A percentile compares a stretch with the other conserved stretches of the same genome.
phyloP scores from a whole-genome alignment of 768 basidiomycete species.

The Amanita fuliginea region DNA sequence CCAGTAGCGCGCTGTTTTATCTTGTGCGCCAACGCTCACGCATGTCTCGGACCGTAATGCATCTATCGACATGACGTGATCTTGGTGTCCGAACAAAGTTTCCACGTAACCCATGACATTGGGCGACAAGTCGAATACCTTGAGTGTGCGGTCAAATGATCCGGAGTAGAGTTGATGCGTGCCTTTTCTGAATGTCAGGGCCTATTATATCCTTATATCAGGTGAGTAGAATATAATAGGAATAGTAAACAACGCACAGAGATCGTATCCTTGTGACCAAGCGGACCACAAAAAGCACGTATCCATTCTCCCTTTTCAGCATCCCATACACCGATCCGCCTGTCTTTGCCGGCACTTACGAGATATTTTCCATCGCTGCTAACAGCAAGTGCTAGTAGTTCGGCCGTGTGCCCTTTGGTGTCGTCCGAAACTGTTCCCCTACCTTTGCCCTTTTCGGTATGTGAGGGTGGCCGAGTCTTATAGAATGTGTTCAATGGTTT shows the following conservation, averaged over 20 bases:
- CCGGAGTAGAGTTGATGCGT: slow-evolving; percentile 66
- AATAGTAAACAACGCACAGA: slow-evolving; percentile 16
- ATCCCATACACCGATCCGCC: slow-evolving; percentile 81
- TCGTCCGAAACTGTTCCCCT: slow-evolving; percentile 27
- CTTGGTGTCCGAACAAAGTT: slow-evolving; percentile 96
- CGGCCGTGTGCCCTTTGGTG: slow-evolving; percentile 73
- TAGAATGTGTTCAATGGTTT: slow-evolving; percentile 46
- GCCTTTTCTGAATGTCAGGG: slow-evolving; percentile 66
- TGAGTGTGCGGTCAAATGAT: slow-evolving; percentile 82
- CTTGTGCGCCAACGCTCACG: slow-evolving; percentile 80
- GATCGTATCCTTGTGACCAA: slow-evolving; percentile 42
- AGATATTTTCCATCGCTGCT: slow-evolving; percentile 80
- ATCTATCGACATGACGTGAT: slow-evolving; percentile 68
- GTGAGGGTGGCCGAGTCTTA: slow-evolving; percentile 37
- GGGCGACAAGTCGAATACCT: slow-evolving; percentile 65
- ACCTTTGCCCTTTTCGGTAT: slow-evolving; percentile 46
- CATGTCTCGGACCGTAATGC: slow-evolving; percentile 76
- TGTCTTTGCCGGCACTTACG: slow-evolving; percentile 81
- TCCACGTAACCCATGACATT: slow-evolving; percentile 88
- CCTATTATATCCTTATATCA: slow-evolving; percentile 23
- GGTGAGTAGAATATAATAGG: slow-evolving; percentile 3
- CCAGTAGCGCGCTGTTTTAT: slow-evolving; percentile 92
- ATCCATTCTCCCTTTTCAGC: slow-evolving; percentile 65
- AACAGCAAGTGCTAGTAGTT: slow-evolving; percentile 74
- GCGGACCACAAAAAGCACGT: slow-evolving; percentile 70